A percentile compares a stretch with the other conserved stretches of the same genome.
Conservation (phyloP, 306 rosid species). For the Begonia loranthoides region DNA sequence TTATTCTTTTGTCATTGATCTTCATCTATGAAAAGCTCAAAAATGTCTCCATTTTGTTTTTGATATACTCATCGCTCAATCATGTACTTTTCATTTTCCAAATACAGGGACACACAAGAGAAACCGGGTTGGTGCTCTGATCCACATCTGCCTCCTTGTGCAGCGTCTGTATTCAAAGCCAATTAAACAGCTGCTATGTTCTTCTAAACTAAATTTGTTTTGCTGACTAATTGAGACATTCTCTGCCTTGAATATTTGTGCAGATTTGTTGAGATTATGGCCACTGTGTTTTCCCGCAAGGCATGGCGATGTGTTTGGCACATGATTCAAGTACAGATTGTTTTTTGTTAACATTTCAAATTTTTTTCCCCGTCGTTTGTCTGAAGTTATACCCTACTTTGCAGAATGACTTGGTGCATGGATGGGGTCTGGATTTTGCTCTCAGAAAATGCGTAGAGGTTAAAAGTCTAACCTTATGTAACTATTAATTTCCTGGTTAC, state of each 20-base stretch:
- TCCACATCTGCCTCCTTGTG: constrained; percentile 78
- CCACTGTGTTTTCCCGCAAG: constrained; percentile 75
- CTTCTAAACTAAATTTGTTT: too few species aligned
- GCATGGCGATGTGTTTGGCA: constrained; percentile 98
- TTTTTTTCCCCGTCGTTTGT: neutral
- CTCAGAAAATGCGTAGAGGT: constrained; percentile 74
- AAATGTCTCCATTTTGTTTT: too few species aligned
- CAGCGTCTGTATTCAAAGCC: constrained; percentile 38
- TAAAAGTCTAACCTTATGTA: neutral
- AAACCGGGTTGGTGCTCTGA: constrained; percentile 58
- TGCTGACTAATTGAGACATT: too few species aligned
- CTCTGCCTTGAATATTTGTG: constrained; percentile 1
- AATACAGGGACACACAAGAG: constrained; percentile 46
- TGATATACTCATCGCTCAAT: too few species aligned
- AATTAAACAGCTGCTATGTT: too few species aligned
- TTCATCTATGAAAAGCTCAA: too few species aligned
- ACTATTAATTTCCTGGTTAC: too few species aligned
- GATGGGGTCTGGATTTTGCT: constrained; percentile 96
- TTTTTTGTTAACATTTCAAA: neutral
- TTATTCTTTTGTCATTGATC: too few species aligned
- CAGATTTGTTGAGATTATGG: constrained; percentile 97
- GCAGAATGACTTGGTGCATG: constrained; percentile 87
- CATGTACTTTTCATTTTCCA: too few species aligned
- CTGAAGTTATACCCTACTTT: constrained; percentile 2
- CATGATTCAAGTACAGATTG: constrained; percentile 61